Evolutionary conservation across 768 basidiomycete genomes (phyloP).

Genomic region (Boletus tomentosulus): DNA sequence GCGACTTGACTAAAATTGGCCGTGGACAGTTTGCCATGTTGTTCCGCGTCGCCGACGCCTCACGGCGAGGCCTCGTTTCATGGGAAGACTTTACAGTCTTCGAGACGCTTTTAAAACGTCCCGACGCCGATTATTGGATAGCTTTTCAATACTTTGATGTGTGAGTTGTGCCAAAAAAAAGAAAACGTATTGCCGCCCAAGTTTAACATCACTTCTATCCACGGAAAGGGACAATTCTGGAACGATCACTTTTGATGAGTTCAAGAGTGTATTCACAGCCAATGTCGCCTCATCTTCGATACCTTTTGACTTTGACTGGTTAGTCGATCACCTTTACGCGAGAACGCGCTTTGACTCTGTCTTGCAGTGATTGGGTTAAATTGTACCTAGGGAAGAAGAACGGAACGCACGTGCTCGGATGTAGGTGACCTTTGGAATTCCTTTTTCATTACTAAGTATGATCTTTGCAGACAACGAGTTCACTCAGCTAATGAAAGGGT

Average conservation of each 20-base stretch:
- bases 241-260: slow-evolving; percentile 88
- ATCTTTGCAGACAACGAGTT: slow-evolving; percentile 78
- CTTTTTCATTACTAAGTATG: slow-evolving; percentile 7
- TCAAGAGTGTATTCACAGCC: slow-evolving; percentile 85
- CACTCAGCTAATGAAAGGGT: slow-evolving; percentile 97
- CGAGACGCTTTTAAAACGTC: slow-evolving; percentile 86
- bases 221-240: slow-evolving; percentile 78
- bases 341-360: not conserved
- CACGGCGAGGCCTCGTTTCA: slow-evolving; percentile 70
- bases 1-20: slow-evolving; percentile 81
- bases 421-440: slow-evolving; percentile 42
- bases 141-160: slow-evolving; percentile 95
- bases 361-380: slow-evolving; percentile 85
- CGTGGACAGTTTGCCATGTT: slow-evolving; percentile 86
- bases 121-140: slow-evolving; percentile 96
- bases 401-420: slow-evolving; percentile 86
- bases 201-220: slow-evolving; percentile 7
- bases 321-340: slow-evolving; percentile 12
- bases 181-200: not conserved
- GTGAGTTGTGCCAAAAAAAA: slow-evolving; percentile 47
- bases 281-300: slow-evolving; percentile 76
- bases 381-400: slow-evolving; percentile 92
- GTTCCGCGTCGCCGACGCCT: slow-evolving; percentile 83
- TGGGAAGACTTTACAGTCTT: slow-evolving; percentile 98
- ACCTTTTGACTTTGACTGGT: slow-evolving; percentile 96